phyloP scores from a whole-genome alignment of 345 rosid species.

The Firmiana major region DNA sequence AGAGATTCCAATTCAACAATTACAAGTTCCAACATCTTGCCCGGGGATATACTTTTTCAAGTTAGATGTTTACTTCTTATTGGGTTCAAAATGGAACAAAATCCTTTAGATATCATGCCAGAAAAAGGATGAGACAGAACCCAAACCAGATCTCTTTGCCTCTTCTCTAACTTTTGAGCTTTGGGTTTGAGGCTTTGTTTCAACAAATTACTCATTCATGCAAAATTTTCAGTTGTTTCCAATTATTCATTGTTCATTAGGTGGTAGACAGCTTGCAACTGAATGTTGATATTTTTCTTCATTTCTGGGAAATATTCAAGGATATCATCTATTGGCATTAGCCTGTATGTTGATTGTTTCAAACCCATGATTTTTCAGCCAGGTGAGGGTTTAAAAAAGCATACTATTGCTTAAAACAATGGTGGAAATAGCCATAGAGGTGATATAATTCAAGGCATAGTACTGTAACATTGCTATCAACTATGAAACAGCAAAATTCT shows the following conservation, averaged over 20 bases:
- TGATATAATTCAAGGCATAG: too few species aligned
- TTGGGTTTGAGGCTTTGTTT: background rate
- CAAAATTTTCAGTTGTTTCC: background rate
- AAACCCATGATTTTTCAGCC: background rate
- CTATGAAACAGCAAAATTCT: too few species aligned
- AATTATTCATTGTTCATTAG: background rate
- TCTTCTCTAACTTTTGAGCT: background rate
- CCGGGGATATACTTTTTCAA: background rate
- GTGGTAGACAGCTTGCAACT: background rate
- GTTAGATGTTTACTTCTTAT: background rate
- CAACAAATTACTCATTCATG: background rate
- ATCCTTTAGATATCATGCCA: background rate
- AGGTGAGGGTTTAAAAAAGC: background rate
- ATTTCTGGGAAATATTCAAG: conserved; percentile 4
- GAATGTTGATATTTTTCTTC: background rate
- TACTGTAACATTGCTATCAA: too few species aligned
- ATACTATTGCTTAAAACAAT: background rate
- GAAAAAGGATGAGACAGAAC: background rate
- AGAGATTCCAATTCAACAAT: background rate
- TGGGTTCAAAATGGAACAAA: background rate
- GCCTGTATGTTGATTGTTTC: background rate
- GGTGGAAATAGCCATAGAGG: background rate
- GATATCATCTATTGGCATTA: background rate
- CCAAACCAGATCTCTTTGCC: background rate
- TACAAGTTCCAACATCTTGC: background rate